Conservation (phyloP, 257 asterid genomes). For the Solanum appendiculatum region DNA sequence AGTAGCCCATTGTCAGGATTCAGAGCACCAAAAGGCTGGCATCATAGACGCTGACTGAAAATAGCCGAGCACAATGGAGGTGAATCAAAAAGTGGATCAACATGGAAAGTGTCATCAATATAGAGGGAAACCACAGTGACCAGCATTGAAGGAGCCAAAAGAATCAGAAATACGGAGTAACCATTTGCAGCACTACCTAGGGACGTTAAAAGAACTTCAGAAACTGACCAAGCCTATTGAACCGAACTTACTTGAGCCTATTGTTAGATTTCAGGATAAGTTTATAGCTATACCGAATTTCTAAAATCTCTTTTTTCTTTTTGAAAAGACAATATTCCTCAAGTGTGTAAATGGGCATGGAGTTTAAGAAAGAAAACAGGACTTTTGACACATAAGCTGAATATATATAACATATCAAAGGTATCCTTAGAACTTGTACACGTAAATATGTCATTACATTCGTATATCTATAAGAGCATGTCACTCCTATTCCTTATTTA, state of each 20-base stretch:
- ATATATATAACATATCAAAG: background rate
- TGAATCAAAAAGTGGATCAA: background rate
- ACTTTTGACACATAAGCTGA: background rate
- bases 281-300: background rate
- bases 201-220: background rate
- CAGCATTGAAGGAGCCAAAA: background rate
- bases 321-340: background rate
- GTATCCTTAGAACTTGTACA: background rate
- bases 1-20: background rate
- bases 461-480: background rate
- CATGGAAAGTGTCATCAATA: background rate
- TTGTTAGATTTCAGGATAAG: background rate
- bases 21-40: background rate
- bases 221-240: background rate
- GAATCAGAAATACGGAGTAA: background rate
- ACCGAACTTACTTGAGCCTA: background rate
- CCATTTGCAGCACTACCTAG: background rate
- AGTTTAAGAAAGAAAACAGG: background rate
- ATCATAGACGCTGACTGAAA: background rate
- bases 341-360: background rate
- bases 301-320: background rate
- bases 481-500: background rate
- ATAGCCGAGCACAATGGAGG: background rate
- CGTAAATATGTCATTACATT: background rate
- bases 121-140: background rate